Conservation (phyloP, 2,329 filamentous ascomycete genomes). For the Biscogniauxia marginata region DNA sequence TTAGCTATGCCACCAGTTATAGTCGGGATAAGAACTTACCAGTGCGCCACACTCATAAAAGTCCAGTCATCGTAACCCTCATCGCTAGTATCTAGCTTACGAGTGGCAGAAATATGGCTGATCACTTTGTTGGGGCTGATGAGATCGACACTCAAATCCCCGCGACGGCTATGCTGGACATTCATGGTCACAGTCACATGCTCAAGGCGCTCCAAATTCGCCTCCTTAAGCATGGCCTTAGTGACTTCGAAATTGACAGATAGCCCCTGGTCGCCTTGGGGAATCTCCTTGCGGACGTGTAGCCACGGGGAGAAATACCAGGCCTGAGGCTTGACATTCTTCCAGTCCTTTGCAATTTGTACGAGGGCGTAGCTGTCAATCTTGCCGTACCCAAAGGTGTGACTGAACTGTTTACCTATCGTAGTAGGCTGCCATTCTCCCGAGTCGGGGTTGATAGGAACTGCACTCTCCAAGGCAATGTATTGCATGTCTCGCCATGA, state of each 20-base stretch:
- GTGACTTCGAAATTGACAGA: constrained; percentile 81
- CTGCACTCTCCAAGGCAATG: constrained; percentile 78
- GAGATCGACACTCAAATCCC: constrained; percentile 89
- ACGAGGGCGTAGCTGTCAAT: constrained; percentile 85
- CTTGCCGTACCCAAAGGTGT: constrained; percentile 95
- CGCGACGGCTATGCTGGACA: constrained; percentile 79
- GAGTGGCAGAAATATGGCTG: constrained; percentile 78
- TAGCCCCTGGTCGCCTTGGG: constrained; percentile 79
- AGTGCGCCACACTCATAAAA: constrained; percentile 97
- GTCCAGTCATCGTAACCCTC: constrained; percentile 92
- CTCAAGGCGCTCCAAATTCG: constrained; percentile 84
- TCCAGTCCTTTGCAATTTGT: constrained; percentile 80
- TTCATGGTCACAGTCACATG: constrained; percentile 99
- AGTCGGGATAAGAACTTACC: constrained; percentile 53
- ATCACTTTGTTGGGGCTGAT: constrained; percentile 78
- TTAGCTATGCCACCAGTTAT: constrained; percentile 30
- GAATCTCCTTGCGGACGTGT: constrained; percentile 81
- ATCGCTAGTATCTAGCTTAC: constrained; percentile 63
- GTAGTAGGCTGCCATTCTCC: constrained; percentile 80
- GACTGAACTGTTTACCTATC: constrained; percentile 84
- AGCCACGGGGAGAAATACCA: constrained; percentile 96
- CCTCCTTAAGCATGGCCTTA: constrained; percentile 71
- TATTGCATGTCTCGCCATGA: constrained; percentile 96
- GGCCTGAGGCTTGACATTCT: constrained; percentile 88
- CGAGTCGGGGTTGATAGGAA: constrained; percentile 70